phyloP scores from a whole-genome alignment of 305 asterid genomes.

The Withania somnifera region DNA sequence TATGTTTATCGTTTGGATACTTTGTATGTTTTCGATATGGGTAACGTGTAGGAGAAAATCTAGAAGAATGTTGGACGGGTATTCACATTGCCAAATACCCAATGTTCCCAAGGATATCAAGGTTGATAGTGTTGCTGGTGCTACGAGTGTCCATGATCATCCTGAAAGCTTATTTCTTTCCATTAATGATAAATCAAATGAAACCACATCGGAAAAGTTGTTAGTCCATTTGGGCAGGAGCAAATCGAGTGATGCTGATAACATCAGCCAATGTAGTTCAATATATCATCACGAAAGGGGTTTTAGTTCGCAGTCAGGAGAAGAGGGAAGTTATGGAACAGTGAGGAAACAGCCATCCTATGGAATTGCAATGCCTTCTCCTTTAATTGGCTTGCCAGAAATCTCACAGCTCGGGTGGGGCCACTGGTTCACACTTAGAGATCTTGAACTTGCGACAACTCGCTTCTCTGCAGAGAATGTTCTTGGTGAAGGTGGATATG shows the following conservation, averaged over 20 bases:
- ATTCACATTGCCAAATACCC: conserved; percentile 54
- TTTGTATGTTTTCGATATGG: conserved; percentile 74
- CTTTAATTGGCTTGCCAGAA: conserved; percentile 84
- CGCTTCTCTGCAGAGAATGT: conserved; percentile 59
- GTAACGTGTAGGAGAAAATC: conserved; percentile 55
- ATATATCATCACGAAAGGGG: conserved; percentile 53
- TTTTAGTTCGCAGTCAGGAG: conserved; percentile 83
- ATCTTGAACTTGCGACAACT: conserved; percentile 69
- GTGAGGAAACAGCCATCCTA: conserved; percentile 43
- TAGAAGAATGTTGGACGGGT: conserved; percentile 38
- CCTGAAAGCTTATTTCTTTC: conserved; percentile 39
- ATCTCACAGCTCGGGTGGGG: conserved; percentile 97
- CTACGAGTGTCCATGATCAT: conserved; percentile 27
- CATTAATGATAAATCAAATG: conserved; percentile 47
- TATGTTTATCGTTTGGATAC: conserved; percentile 60
- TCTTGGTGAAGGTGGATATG: conserved; percentile 91
- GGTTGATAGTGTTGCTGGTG: conserved; percentile 59
- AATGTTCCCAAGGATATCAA: conserved; percentile 68
- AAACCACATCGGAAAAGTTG: conserved; percentile 59
- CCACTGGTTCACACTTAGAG: conserved; percentile 95
- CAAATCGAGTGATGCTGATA: conserved; percentile 63
- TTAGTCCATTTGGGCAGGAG: conserved; percentile 57
- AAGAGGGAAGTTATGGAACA: conserved; percentile 74
- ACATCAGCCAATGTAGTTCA: conserved; percentile 74
- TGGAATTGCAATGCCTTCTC: conserved; percentile 64